A percentile compares a stretch with the other conserved stretches of the same genome.
These are phyloP conservation scores for Volvox africanus DNA, from an alignment of 139 green algal species.

Conservation along the genomic window DNA sequence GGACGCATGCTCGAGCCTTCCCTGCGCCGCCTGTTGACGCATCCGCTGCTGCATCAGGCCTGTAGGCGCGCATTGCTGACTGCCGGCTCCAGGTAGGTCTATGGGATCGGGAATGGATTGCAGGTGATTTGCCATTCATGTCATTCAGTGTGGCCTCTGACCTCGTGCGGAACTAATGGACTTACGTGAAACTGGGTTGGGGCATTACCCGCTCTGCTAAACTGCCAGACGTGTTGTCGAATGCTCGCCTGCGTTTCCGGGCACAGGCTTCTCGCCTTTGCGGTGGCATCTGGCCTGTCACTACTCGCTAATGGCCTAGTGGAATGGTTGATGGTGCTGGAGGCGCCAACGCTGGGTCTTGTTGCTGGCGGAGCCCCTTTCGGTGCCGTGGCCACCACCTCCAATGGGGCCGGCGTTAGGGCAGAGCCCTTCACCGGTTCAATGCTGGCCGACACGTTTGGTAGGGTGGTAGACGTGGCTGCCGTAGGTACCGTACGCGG, in stretches of 20 bases:
- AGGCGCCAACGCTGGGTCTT: neutral
- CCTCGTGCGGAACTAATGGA: too few species aligned
- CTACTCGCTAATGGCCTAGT: neutral
- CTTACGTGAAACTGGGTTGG: too few species aligned
- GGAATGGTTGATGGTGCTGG: neutral
- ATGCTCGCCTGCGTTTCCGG: too few species aligned
- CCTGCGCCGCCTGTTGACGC: neutral
- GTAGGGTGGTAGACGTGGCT: neutral
- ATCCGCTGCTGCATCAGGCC: conserved; percentile 27
- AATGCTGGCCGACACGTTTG: neutral
- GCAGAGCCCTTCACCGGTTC: neutral
- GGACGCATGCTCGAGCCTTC: neutral
- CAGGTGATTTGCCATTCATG: too few species aligned
- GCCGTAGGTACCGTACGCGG: neutral
- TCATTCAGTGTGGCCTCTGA: too few species aligned
- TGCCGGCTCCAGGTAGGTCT: neutral
- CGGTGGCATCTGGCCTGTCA: neutral
- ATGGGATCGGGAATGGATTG: too few species aligned
- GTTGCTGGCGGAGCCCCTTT: neutral
- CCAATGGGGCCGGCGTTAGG: neutral
- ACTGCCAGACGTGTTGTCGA: too few species aligned
- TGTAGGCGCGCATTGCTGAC: neutral
- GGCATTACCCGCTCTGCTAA: too few species aligned
- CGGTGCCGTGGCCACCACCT: neutral
- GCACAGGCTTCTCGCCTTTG: conserved; percentile 14